Conservation (phyloP, 2,329 filamentous ascomycete genomes). For the Reticulascus tulasneorum region DNA sequence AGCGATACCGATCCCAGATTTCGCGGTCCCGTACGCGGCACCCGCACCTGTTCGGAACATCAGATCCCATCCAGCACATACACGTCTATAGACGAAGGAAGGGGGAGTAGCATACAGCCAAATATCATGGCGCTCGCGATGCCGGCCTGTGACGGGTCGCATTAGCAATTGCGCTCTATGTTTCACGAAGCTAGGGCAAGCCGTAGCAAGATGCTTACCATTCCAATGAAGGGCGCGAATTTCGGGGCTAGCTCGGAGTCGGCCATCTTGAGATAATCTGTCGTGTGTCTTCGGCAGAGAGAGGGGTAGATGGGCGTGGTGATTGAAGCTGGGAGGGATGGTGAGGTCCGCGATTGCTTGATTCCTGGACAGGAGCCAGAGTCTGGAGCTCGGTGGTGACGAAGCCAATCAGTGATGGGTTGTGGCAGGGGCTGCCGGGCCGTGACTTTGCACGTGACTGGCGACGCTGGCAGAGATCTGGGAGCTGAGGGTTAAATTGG, state of each 20-base stretch:
- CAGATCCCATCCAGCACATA: constrained; percentile 5
- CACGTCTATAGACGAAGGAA: constrained; percentile 8
- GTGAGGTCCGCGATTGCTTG: constrained; percentile 5
- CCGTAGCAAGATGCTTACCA: constrained; percentile 54
- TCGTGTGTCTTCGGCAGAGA: constrained; percentile 12
- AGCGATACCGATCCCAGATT: constrained; percentile 83
- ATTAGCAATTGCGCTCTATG: constrained; percentile 18
- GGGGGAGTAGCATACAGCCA: constrained; percentile 57
- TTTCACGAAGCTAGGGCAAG: constrained; percentile 4
- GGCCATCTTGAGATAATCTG: constrained; percentile 37
- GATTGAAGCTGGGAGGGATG: constrained; percentile 10
- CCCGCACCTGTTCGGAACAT: constrained; percentile 48
- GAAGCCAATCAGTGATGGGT: constrained; percentile 14
- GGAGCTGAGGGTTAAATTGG: too few species aligned
- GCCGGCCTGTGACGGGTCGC: constrained; percentile 53
- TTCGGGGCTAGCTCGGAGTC: constrained; percentile 65
- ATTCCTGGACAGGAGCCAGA: constrained; percentile 13
- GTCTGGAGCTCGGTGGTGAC: constrained; percentile 15
- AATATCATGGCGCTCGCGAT: constrained; percentile 82
- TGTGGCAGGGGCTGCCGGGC: too few species aligned
- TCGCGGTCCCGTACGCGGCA: constrained; percentile 83
- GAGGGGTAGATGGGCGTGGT: constrained; percentile 11
- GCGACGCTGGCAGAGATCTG: too few species aligned
- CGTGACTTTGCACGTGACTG: too few species aligned
- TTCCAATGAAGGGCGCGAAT: constrained; percentile 84